These are phyloP conservation scores for Diaporthe caulivora DNA, from an alignment of 2,329 filamentous ascomycete genomes.

Conservation along the genomic window DNA sequence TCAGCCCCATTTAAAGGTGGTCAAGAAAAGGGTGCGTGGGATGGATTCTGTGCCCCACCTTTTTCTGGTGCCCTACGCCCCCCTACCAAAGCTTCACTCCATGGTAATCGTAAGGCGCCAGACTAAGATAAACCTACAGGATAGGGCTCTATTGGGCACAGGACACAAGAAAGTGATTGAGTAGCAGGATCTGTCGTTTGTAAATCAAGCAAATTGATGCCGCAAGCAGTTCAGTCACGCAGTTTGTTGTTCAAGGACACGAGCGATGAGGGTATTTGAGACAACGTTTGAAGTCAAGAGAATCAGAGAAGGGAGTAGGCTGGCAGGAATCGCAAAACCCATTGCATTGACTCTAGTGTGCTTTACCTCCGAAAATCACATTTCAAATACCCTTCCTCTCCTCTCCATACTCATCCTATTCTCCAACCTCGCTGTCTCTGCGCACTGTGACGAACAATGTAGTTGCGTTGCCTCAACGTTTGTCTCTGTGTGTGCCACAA, in stretches of 20 bases:
- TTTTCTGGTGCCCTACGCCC: no score
- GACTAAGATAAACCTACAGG: neutral
- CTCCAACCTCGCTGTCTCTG: neutral
- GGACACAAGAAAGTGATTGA: neutral
- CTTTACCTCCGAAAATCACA: neutral
- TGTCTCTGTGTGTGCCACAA: no score
- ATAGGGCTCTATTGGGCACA: neutral
- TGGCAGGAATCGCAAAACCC: no score
- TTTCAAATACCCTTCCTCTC: neutral
- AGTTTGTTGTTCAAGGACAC: no score
- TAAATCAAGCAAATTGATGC: neutral
- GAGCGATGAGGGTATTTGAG: neutral
- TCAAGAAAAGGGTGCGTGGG: neutral
- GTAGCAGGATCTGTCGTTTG: neutral
- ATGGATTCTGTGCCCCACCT: neutral
- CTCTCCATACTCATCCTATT: neutral
- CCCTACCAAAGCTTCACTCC: neutral
- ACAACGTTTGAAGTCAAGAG: neutral
- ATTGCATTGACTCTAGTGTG: neutral
- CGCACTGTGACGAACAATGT: no score
- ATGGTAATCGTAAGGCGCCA: no score
- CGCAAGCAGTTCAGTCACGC: neutral
- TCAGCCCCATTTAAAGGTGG: neutral
- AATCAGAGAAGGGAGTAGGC: accelerated
- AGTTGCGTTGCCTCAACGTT: no score